Evolutionary conservation across 805 yeast species (phyloP).

Genomic region (Myxozyma kluyveri): DNA sequence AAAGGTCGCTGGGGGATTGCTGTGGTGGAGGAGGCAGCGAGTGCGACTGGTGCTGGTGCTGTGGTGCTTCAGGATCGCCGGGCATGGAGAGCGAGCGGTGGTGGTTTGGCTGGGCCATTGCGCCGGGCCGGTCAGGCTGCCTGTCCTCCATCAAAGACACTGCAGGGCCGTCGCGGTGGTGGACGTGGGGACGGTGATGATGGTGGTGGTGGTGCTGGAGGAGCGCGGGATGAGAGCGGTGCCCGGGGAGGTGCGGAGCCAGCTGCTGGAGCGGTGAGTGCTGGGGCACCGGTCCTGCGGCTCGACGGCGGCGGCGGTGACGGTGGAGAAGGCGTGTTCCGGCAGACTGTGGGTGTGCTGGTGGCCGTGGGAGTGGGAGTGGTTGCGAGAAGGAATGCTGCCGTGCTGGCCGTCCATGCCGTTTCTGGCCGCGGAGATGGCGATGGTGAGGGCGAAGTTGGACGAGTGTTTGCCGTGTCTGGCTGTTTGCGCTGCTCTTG

Average conservation of each 20-base stretch:
- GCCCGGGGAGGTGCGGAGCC: too few species aligned
- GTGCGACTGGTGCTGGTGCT: not conserved
- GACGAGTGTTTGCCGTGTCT: too few species aligned
- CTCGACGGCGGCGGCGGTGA: too few species aligned
- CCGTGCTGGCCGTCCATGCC: too few species aligned
- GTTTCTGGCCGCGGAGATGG: too few species aligned
- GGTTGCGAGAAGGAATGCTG: conserved; percentile 1
- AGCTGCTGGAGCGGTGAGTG: too few species aligned
- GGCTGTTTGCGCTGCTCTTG: too few species aligned
- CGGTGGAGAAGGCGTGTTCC: conserved; percentile 1
- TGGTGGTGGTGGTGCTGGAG: conserved; percentile 5
- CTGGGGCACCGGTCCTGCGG: too few species aligned
- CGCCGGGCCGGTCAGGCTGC: too few species aligned
- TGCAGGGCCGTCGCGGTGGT: conserved; percentile 9
- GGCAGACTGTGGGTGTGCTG: not conserved
- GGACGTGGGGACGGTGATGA: conserved; percentile 3
- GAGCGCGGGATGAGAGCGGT: conserved; percentile 3
- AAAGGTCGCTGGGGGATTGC: not conserved
- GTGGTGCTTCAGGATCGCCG: not conserved
- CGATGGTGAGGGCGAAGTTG: too few species aligned
- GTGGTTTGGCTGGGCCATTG: too few species aligned
- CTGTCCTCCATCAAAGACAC: too few species aligned
- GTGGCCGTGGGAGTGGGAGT: not conserved
- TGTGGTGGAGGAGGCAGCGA: not conserved
- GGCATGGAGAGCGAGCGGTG: not conserved